Evolutionary conservation across 2,329 filamentous ascomycete species (phyloP).

Genomic region (Hypoxylon sp.): DNA sequence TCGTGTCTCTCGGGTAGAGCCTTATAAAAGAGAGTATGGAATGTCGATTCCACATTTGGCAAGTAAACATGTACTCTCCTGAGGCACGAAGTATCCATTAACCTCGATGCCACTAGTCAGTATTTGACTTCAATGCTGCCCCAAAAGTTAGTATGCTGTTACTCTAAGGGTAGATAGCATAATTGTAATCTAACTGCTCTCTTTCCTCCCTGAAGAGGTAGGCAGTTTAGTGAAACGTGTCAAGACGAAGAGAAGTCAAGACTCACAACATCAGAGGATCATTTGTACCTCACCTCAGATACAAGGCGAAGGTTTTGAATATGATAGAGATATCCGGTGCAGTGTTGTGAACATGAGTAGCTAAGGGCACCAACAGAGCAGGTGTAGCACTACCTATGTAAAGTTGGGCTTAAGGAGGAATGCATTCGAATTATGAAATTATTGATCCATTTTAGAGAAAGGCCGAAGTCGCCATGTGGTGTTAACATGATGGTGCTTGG

Average conservation of each 20-base stretch:
- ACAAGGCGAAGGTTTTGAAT: background rate
- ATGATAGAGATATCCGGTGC: background rate
- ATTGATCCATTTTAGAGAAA: background rate
- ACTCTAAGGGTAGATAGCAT: background rate
- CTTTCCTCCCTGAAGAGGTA: background rate
- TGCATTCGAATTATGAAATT: background rate
- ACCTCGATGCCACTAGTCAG: background rate
- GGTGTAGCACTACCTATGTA: background rate
- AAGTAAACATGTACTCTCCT: background rate
- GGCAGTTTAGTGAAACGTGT: background rate
- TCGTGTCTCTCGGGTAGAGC: background rate
- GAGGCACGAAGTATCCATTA: background rate
- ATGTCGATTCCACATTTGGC: background rate
- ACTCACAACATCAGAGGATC: background rate
- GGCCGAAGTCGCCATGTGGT: background rate
- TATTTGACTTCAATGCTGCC: background rate
- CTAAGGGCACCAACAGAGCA: background rate
- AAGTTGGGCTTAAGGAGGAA: background rate
- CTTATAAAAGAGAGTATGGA: background rate
- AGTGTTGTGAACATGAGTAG: background rate
- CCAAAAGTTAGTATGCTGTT: background rate
- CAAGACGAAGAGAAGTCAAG: background rate
- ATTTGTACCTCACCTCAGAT: background rate
- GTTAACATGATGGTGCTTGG: background rate
- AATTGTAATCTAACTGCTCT: background rate